Percentiles rank a stretch among this genome's conserved stretches.
phyloP scores from a whole-genome alignment of 2,329 filamentous ascomycete species.

The Colletotrichum neosansevieriae region DNA sequence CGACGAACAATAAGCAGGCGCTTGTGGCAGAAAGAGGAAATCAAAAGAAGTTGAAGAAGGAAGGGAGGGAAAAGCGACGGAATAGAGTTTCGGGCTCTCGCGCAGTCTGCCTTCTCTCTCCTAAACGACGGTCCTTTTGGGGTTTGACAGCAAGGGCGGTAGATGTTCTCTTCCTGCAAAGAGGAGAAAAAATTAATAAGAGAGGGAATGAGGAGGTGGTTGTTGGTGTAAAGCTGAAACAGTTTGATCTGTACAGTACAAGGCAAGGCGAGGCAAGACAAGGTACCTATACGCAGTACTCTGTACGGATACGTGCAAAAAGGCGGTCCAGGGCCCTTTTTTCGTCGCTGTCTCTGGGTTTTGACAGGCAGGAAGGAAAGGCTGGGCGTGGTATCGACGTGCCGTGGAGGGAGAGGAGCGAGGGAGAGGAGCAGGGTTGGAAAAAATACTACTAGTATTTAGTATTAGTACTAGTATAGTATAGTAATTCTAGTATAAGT shows the following conservation, averaged over 20 bases:
- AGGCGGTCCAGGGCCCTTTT: slow-evolving; percentile 45
- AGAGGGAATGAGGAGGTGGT: slow-evolving; percentile 44
- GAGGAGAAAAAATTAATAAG: slow-evolving; percentile 37
- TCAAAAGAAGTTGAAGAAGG: slow-evolving; percentile 3
- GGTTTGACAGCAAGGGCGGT: slow-evolving; percentile 31
- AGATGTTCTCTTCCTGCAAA: slow-evolving; percentile 8
- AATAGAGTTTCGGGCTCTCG: slow-evolving; percentile 10
- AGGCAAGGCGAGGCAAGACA: neutral
- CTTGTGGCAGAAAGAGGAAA: slow-evolving; percentile 11
- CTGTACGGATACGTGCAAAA: too few species aligned
- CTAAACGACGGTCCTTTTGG: slow-evolving; percentile 24
- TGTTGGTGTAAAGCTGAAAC: slow-evolving; percentile 49
- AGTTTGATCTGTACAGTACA: slow-evolving; percentile 50
- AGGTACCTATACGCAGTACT: too few species aligned
- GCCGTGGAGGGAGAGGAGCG: neutral
- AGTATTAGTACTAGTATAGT: too few species aligned
- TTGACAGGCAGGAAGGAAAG: slow-evolving; percentile 31
- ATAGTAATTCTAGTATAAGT: too few species aligned
- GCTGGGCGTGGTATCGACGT: slow-evolving; percentile 5
- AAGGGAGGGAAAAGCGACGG: slow-evolving; percentile 17
- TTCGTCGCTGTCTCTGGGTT: slow-evolving; percentile 36
- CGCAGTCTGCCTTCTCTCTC: slow-evolving; percentile 1
- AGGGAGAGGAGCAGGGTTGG: too few species aligned
- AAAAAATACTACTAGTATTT: too few species aligned
- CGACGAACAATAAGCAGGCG: slow-evolving; percentile 29